Evolutionary conservation across 495 filamentous ascomycete genomes (phyloP).

Genomic region (Daldinia loculata): DNA sequence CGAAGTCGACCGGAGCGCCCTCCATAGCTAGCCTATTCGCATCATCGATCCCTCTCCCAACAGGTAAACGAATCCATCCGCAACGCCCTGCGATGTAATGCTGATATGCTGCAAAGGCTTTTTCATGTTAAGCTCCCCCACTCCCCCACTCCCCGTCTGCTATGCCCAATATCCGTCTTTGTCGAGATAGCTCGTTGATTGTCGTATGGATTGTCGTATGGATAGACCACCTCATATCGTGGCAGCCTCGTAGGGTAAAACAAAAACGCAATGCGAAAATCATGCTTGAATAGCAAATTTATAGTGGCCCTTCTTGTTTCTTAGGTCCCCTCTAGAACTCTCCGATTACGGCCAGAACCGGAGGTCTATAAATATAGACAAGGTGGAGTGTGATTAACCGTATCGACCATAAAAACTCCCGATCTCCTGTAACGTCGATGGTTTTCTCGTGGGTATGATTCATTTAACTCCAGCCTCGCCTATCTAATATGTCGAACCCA

Average conservation of each 20-base stretch:
- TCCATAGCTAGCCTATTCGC: not conserved
- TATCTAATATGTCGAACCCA: slow-evolving; percentile 46
- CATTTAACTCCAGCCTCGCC: slow-evolving; percentile 42
- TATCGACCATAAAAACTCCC: slow-evolving; percentile 45
- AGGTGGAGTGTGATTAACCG: slow-evolving; percentile 32
- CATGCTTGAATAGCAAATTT: slow-evolving; percentile 12
- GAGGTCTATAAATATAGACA: slow-evolving; percentile 31
- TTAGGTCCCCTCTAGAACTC: slow-evolving; percentile 14
- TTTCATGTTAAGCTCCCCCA: not conserved
- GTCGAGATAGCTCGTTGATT: not conserved
- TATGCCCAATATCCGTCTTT: not conserved
- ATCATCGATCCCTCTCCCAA: not conserved
- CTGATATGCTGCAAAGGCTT: slow-evolving; percentile 4
- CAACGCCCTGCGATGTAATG: slow-evolving; percentile 5
- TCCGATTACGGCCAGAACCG: slow-evolving; percentile 12
- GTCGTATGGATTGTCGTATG: not conserved
- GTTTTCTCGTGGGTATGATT: slow-evolving; percentile 49
- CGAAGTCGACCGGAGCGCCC: not conserved
- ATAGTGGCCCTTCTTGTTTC: not conserved
- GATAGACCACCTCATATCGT: not conserved
- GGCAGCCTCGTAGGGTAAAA: not conserved
- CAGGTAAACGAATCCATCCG: not conserved
- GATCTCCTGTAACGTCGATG: slow-evolving; percentile 46
- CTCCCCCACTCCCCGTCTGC: not conserved
- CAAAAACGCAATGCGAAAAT: slow-evolving; percentile 1